These are phyloP conservation scores for Cordyceps tenuipes DNA, from an alignment of 2,329 filamentous ascomycete species.

Conservation along the genomic window DNA sequence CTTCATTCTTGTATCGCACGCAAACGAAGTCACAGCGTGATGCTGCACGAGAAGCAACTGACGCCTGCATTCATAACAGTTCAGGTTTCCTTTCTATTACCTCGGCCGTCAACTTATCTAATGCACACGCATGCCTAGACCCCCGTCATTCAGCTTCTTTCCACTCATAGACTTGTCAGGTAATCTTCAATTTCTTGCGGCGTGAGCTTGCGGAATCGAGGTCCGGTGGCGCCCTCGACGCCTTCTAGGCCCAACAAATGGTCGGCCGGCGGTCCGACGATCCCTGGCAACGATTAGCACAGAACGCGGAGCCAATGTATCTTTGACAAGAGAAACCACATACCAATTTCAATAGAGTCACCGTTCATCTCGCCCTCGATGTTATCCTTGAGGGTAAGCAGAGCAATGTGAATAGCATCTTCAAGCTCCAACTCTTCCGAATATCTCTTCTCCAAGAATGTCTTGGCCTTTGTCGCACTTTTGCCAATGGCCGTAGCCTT, in stretches of 20 bases:
- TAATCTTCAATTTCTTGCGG: slow-evolving; percentile 99
- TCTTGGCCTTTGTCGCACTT: slow-evolving; percentile 96
- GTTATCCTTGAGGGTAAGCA: slow-evolving; percentile 95
- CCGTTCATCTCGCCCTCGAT: slow-evolving; percentile 99
- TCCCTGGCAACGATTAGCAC: slow-evolving; percentile 49
- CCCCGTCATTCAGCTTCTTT: background rate
- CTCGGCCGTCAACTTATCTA: slow-evolving; percentile 37
- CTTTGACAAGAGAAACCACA: background rate
- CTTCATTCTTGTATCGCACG: background rate
- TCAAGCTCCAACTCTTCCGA: slow-evolving; percentile 94
- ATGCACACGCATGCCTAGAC: slow-evolving; percentile 34
- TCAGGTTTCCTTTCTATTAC: slow-evolving; percentile 15
- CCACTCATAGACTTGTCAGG: slow-evolving; percentile 82
- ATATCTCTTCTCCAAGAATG: slow-evolving; percentile 98
- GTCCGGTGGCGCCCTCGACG: slow-evolving; percentile 74
- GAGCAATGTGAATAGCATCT: slow-evolving; percentile 95
- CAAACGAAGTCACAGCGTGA: background rate
- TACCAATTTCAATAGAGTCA: slow-evolving; percentile 96
- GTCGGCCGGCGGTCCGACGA: slow-evolving; percentile 89
- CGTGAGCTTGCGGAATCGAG: slow-evolving; percentile 86
- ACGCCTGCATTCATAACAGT: slow-evolving; percentile 14
- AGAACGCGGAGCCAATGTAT: background rate
- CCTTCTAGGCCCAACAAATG: slow-evolving; percentile 88
- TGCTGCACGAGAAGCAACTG: slow-evolving; percentile 10
- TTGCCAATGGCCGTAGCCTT: slow-evolving; percentile 99